Conservation (phyloP, 805 yeast genomes). For the Metschnikowia chrysomelidarum region DNA sequence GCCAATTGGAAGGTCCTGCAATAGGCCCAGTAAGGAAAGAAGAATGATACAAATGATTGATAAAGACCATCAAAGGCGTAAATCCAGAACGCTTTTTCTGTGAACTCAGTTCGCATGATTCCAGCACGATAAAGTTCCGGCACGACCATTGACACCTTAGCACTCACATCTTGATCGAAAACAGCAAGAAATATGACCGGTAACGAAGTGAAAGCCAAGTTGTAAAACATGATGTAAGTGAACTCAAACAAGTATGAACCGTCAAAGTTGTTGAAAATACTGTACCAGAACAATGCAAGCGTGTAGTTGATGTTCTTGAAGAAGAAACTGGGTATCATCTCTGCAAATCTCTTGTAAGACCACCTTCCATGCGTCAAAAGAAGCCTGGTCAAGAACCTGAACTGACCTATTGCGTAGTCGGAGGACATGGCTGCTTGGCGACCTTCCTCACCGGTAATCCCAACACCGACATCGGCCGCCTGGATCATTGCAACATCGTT, state of each 20-base stretch:
- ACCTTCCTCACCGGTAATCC: slow-evolving; percentile 87
- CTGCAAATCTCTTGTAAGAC: slow-evolving; percentile 73
- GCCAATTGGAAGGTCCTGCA: slow-evolving; percentile 38
- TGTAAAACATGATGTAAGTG: slow-evolving; percentile 75
- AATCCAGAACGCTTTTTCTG: slow-evolving; percentile 54
- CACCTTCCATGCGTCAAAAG: slow-evolving; percentile 81
- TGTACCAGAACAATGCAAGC: slow-evolving; percentile 74
- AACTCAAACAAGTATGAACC: slow-evolving; percentile 76
- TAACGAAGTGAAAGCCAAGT: slow-evolving; percentile 75
- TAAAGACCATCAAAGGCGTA: slow-evolving; percentile 70
- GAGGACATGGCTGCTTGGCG: slow-evolving; percentile 85
- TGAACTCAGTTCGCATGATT: slow-evolving; percentile 61
- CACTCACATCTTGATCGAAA: slow-evolving; percentile 74
- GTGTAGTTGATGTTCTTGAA: slow-evolving; percentile 76
- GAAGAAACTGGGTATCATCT: slow-evolving; percentile 76
- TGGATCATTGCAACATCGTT: slow-evolving; percentile 89
- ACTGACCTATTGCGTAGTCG: slow-evolving; percentile 81
- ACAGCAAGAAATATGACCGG: slow-evolving; percentile 74
- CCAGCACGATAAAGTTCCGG: slow-evolving; percentile 74
- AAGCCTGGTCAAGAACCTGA: slow-evolving; percentile 62
- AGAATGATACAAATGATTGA: slow-evolving; percentile 68
- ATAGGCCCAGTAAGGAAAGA: slow-evolving; percentile 61
- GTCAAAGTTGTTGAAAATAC: slow-evolving; percentile 65
- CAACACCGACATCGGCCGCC: slow-evolving; percentile 81
- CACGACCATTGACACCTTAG: slow-evolving; percentile 58